Evolutionary conservation across 116 monocot species (phyloP), one percentile per base, ranked within the genome.

Genomic region (Zostera marina): DNA sequence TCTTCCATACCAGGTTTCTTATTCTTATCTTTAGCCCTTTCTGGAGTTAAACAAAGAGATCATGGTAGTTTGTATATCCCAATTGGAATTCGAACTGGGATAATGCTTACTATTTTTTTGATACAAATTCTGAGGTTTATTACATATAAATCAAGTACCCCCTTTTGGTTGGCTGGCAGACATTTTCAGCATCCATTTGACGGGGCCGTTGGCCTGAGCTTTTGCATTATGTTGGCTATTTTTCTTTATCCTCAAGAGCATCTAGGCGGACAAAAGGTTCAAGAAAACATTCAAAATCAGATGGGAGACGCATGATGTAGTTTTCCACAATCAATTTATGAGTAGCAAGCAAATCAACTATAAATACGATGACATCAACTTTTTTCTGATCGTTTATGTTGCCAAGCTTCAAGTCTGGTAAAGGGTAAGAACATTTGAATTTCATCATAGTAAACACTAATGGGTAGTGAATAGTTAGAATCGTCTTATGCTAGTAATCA

Each of bases 181-280:
- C 64, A 85, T 72, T 77, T 66, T 23, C 60, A 73, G 68, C 88
- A 80, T 77, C 94, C 89, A 26, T 96, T 96, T 68, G 70, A 85
- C 26, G 85, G 94, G 9, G 73, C 53, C 52, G 70, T 85, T 15
- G 94, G 94, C 38, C 26, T 88, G 20, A 49, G 63, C 46, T 42
- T 74, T 14, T 74, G 78, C 59, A 56, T 62, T 49, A 9, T 82
- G 9, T 22, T 94, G 60, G 81, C 94, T 43, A 53, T 77, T 25
- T 11, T 79, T 58, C 82, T 88, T 62, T 78, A 69, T 59, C 88
- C 94, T 0, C 39, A 54, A 14, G 41, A 67, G 54, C 61, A 40
- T 48, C 45, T 40, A 19, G 32, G 57, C 39, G 53, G 38, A 44
- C 54, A 52, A n/a, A 52, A 60, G 20, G 38, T 8, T 45, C 12